These are phyloP conservation scores for Pleodorina starrii DNA, from an alignment of 139 green algal species.

Conservation along the genomic window DNA sequence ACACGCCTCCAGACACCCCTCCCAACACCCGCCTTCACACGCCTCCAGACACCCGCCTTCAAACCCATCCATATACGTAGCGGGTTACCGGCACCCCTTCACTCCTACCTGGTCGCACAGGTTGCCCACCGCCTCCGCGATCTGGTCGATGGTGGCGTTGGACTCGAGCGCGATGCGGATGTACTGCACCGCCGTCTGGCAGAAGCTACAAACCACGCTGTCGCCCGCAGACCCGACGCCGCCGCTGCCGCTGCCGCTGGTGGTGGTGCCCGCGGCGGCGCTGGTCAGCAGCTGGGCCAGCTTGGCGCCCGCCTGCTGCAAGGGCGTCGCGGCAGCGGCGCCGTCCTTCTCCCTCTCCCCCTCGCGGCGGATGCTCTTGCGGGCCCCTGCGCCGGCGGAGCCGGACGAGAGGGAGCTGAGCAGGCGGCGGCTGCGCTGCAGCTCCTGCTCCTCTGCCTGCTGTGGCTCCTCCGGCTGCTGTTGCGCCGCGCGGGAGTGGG, in stretches of 20 bases:
- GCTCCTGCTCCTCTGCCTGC: neutral
- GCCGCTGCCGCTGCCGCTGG: neutral
- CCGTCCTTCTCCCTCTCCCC: too few relatives aligned
- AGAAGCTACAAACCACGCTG: conserved; percentile 70
- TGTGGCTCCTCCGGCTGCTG: neutral
- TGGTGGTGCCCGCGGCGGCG: neutral
- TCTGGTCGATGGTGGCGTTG: conserved; percentile 84
- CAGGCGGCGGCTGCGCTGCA: neutral
- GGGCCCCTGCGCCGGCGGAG: neutral
- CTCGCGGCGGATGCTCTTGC: too few relatives aligned
- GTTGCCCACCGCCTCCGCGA: conserved; percentile 66
- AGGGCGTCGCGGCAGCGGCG: too few relatives aligned
- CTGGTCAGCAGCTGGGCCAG: neutral
- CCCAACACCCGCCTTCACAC: too few relatives aligned
- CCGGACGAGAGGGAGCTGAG: too few relatives aligned
- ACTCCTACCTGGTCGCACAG: conserved; percentile 55
- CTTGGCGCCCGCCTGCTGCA: neutral
- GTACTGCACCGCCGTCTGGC: conserved; percentile 86
- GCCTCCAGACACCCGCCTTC: too few relatives aligned
- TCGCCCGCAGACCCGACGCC: neutral
- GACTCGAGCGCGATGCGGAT: conserved; percentile 82
- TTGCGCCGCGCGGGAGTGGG: neutral
- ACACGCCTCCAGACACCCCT: too few relatives aligned
- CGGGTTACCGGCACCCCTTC: too few relatives aligned
- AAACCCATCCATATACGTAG: too few relatives aligned